phyloP scores from a whole-genome alignment of 345 rosid species.

The Leavenworthia alabamica region DNA sequence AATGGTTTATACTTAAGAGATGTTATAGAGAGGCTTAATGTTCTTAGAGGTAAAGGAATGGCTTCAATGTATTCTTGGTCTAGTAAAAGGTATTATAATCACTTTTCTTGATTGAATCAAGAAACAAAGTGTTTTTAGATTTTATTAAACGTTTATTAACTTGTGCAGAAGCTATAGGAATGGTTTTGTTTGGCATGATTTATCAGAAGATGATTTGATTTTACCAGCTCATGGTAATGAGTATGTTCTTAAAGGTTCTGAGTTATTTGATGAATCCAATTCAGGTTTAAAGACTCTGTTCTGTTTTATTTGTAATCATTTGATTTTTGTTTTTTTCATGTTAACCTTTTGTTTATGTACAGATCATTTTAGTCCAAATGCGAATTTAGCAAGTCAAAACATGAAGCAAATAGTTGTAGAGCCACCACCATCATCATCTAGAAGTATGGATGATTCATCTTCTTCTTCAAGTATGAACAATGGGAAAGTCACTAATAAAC shows the following conservation, averaged over 20 bases:
- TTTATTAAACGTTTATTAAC: neutral
- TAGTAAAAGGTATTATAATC: constrained; percentile 53
- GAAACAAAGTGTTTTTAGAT: neutral
- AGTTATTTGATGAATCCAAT: constrained; percentile 63
- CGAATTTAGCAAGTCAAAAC: constrained; percentile 30
- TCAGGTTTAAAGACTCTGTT: constrained; percentile 40
- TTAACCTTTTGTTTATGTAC: constrained; percentile 7
- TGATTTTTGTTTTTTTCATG: neutral
- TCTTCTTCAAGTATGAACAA: constrained; percentile 66
- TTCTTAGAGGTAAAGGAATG: constrained; percentile 90
- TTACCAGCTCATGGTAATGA: constrained; percentile 86
- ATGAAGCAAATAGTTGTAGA: constrained; percentile 60
- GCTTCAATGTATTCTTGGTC: constrained; percentile 92
- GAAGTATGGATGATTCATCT: constrained; percentile 73
- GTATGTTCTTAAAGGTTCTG: constrained; percentile 93
- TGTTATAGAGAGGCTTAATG: constrained; percentile 82
- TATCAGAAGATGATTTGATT: constrained; percentile 72
- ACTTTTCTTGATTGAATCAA: neutral
- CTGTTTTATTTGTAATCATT: neutral
- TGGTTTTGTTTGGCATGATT: constrained; percentile 98
- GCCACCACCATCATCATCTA: constrained; percentile 60
- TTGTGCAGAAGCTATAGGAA: constrained; percentile 80
- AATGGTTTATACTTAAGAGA: constrained; percentile 77
- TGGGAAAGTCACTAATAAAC: constrained; percentile 50
- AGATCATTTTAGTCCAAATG: constrained; percentile 48